Evolutionary conservation across 2,329 filamentous ascomycete species (phyloP), one percentile per base, ranked within the genome.

Genomic region (Cercospora brassicicola): DNA sequence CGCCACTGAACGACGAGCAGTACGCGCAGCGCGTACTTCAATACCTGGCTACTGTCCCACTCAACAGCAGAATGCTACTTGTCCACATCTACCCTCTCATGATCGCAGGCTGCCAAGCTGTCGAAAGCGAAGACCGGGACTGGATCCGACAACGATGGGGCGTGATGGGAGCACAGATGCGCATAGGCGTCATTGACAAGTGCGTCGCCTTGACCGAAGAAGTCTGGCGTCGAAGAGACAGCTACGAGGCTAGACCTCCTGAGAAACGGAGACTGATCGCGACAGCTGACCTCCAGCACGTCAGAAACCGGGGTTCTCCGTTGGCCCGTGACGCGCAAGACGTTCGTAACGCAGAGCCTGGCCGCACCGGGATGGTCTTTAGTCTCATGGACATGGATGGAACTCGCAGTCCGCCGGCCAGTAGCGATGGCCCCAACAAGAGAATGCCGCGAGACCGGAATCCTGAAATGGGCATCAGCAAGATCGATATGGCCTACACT

Each of bases 31-130:
- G 86, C 57, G 86, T 89, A 1, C 78, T 91, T 62, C 82, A 85
- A 23, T 84, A 87, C 61, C 79, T 92, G 2, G 88, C 88, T 2
- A 89, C 86, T 0, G 87, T 91, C 0, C 88, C 89, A 1, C 78
- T 87, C 1, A 84, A 82, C 10, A 90, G 87, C 39, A 84, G 89
- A 8, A 85, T 88, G 0, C 85, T 88, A 18, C 89, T 91, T 56
- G 85, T 91, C 2, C 89, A 91, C 45, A 90, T 91, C 67, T 91
- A 88, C 71, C 90, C 90, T 1, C 83, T 92, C 1, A 82, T 91
- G 70, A 88, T 86, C 0, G 90, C 89, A 2, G 89, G 89, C 1
- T 89, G 88, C 71, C 89, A 91, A 77, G 86, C 86, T 8, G 81
- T 84, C 26, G 83, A 82, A 2, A 79, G 81, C 13, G 88, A 90